Base-by-base conservation (phyloP, 2,329 filamentous ascomycete genomes). In the Botrytis byssoidea region DNA sequence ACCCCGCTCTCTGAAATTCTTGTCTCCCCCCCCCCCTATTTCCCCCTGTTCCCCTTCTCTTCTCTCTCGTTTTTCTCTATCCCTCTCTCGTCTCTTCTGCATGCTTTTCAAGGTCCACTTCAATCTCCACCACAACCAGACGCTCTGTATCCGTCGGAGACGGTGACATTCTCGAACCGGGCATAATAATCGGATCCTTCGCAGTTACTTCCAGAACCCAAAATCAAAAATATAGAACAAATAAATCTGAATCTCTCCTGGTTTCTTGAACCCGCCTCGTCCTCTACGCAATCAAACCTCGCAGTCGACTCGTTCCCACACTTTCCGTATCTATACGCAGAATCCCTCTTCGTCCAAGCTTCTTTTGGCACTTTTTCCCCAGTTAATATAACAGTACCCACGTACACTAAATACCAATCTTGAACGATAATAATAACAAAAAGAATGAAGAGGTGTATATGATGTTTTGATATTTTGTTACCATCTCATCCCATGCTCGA, bases 101-200 rank as follows among this genome's bases (percentile, higher is more conserved):
- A 12, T 51, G 10, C 10, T 4, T 25, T n/a, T 51, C 46, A 9
- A 48, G 20, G 3, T 10, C 8, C 22, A 25, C 12, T 14, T 25
- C 22, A 3, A 51, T 12, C 4, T 51, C 22, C 9, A 5, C 3
- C 25, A 0, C 22, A 55, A 8, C 0, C n/a, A n/a, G 2, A n/a
- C 48, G 2, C 14, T 29, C 6, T n/a, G 14, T 0, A 57, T 9
- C 14, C 14, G n/a, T 4, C 16, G 6, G 51, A 55, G 51, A 8
- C 3, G 7, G n/a, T 32, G 3, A 9, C 0, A 6, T 18, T 57
- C n/a, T 32, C 16, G n/a, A 14, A 29, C 6, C 7, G 18, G 14
- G 9, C 51, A 57, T 29, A 18, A 16, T 57, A 1, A 18, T 18
- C n/a, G 14, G 2, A 29, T 1, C 1, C 3, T 14, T 9, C n/a